Conservation (phyloP, 2,329 filamentous ascomycete genomes). For the Penicillium polonicum region DNA sequence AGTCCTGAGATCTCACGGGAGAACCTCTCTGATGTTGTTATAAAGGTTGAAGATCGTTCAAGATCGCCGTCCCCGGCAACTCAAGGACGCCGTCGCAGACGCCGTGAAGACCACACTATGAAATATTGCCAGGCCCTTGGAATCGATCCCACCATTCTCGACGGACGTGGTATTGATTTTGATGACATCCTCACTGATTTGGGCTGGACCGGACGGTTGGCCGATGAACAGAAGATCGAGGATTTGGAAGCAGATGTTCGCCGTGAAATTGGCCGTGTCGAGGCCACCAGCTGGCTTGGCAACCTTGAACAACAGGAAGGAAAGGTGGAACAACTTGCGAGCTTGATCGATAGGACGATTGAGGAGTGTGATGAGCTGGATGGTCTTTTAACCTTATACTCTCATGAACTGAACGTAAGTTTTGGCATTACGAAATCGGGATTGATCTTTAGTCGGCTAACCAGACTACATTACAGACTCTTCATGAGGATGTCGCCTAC, state of each 20-base stretch:
- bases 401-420: constrained; percentile 85
- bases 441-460: constrained; percentile 26
- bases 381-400: constrained; percentile 88
- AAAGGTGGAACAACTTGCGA: constrained; percentile 80
- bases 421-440: too few species aligned
- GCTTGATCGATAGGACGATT: constrained; percentile 84
- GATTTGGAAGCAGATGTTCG: constrained; percentile 80
- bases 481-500: constrained; percentile 93
- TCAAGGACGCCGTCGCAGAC: constrained; percentile 57
- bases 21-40: constrained; percentile 22
- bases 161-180: constrained; percentile 75
- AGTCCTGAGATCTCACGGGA: constrained; percentile 23
- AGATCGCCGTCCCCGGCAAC: constrained; percentile 40
- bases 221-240: constrained; percentile 72
- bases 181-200: constrained; percentile 80
- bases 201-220: constrained; percentile 79
- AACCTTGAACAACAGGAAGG: constrained; percentile 84
- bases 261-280: constrained; percentile 82
- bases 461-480: constrained; percentile 57
- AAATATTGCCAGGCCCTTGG: constrained; percentile 77
- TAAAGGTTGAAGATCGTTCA: constrained; percentile 29
- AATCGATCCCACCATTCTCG: constrained; percentile 73
- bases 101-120: constrained; percentile 69
- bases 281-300: constrained; percentile 88
- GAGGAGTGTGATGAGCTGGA: constrained; percentile 95